A percentile compares a stretch with the other conserved stretches of the same genome.
These are phyloP conservation scores for Leccinum subspadiceum DNA, from an alignment of 1,284 basidiomycete species.

Conservation along the genomic window DNA sequence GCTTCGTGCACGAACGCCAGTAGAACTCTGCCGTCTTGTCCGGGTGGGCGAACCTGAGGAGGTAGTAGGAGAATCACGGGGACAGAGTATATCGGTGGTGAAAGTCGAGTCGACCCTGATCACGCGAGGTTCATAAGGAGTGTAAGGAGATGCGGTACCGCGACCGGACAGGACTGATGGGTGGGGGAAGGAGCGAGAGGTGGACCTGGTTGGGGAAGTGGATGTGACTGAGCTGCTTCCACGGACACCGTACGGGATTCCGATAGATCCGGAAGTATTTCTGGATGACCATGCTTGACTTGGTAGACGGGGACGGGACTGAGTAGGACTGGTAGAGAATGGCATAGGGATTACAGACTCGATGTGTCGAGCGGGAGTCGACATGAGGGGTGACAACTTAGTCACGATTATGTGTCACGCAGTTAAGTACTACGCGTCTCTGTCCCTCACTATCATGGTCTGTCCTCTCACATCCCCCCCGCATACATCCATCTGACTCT, in stretches of 20 bases:
- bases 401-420: constrained; percentile 28
- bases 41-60: constrained; percentile 41
- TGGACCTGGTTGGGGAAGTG: constrained; percentile 40
- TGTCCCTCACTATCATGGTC: constrained; percentile 41
- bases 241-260: constrained; percentile 36
- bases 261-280: constrained; percentile 30
- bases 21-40: constrained; percentile 45
- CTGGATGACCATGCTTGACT: constrained; percentile 31
- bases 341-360: constrained; percentile 63
- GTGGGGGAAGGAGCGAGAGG: constrained; percentile 36
- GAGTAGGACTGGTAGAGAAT: constrained; percentile 40
- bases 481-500: background rate
- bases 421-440: constrained; percentile 26
- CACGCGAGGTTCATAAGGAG: constrained; percentile 61
- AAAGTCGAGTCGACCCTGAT: constrained; percentile 50
- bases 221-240: constrained; percentile 32
- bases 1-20: constrained; percentile 36
- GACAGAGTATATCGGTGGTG: constrained; percentile 38
- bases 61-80: constrained; percentile 25
- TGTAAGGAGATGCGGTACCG: constrained; percentile 22
- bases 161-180: constrained; percentile 26
- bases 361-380: constrained; percentile 51
- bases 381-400: constrained; percentile 41
- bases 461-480: constrained; percentile 1
- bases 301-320: constrained; percentile 36